Percentiles rank a stretch among this genome's conserved stretches.
These are phyloP conservation scores for Saturnispora hagleri DNA, from an alignment of 805 yeast genomes.

Conservation along the genomic window DNA sequence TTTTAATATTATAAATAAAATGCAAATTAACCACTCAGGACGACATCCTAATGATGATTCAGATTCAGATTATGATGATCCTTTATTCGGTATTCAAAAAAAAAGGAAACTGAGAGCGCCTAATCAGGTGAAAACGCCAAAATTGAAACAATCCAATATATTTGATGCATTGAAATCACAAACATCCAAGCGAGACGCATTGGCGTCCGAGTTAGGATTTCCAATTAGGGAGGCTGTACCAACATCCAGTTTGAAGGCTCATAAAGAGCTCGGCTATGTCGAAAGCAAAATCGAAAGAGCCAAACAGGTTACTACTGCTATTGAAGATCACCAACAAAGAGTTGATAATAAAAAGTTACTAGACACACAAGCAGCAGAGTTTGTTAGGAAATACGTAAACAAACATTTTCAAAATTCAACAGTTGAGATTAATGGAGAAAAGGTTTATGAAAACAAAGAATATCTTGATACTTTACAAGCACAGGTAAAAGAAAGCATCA, in stretches of 20 bases:
- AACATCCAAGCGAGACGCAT: background rate
- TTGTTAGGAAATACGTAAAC: background rate
- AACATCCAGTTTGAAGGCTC: background rate
- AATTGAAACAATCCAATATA: background rate
- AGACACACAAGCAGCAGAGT: background rate
- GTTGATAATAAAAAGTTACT: background rate
- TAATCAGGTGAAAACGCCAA: background rate
- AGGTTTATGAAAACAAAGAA: background rate
- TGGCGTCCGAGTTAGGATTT: conserved; percentile 2
- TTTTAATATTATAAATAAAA: too few species aligned
- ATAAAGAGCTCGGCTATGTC: background rate
- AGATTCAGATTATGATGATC: conserved; percentile 6
- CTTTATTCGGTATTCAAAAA: conserved; percentile 1
- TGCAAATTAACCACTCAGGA: background rate
- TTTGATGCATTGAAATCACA: background rate
- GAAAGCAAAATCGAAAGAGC: conserved; percentile 1
- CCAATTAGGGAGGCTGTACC: background rate
- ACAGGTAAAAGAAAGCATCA: background rate
- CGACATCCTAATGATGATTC: background rate
- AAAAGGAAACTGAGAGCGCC: background rate
- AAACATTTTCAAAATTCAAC: background rate
- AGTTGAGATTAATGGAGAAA: background rate
- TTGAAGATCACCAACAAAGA: background rate
- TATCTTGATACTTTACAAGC: background rate
- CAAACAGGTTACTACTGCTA: background rate